Percentiles rank a stretch among this genome's conserved stretches.
Conservation (phyloP, 345 rosid species). For the Eucalyptus curtisii region DNA sequence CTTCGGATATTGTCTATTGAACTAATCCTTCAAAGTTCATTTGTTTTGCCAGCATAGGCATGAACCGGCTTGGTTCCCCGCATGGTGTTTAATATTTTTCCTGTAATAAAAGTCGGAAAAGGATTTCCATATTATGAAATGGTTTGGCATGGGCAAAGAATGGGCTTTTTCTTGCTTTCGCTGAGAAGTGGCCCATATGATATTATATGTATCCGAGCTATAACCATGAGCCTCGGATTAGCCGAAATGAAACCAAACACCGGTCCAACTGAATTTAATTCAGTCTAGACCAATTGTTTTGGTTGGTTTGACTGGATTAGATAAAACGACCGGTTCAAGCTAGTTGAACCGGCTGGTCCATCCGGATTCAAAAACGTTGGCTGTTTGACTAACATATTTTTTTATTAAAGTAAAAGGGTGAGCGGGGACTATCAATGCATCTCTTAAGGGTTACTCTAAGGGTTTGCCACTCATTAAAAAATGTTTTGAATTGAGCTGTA, state of each 20-base stretch:
- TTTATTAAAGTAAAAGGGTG: neutral
- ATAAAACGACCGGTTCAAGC: neutral
- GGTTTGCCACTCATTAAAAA: neutral
- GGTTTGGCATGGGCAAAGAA: neutral
- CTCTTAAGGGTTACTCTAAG: neutral
- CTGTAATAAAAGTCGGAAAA: neutral
- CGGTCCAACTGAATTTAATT: neutral
- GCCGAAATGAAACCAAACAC: neutral
- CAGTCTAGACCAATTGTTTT: neutral
- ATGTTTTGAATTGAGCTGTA: neutral
- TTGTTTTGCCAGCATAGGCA: neutral
- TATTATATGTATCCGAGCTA: neutral
- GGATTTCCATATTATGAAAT: neutral
- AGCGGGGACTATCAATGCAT: neutral
- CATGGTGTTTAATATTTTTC: neutral
- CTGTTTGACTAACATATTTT: neutral
- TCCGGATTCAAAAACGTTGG: neutral
- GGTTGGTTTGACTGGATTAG: neutral
- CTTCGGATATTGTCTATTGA: neutral
- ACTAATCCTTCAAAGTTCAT: neutral
- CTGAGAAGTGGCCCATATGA: neutral
- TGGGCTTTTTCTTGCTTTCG: neutral
- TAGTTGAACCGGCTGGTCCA: neutral
- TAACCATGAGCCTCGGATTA: neutral
- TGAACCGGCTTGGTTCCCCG: neutral